Percentiles rank a stretch among this genome's conserved stretches.
phyloP scores from a whole-genome alignment of 83 land plant genomes.

The Thuja plicata region DNA sequence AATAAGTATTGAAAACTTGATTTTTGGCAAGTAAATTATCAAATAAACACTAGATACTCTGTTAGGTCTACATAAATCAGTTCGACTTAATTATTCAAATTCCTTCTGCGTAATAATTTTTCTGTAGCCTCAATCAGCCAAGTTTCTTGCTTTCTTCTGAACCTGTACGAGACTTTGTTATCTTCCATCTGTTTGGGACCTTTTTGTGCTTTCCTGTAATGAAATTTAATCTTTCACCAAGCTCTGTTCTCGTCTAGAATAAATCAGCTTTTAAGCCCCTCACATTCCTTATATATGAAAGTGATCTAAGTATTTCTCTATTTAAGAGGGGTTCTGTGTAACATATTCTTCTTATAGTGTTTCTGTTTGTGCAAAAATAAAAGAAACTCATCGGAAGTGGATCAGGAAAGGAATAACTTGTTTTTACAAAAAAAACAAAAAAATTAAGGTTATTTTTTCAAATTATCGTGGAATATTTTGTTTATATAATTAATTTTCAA shows the following conservation, averaged over 20 bases:
- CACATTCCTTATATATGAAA: not conserved
- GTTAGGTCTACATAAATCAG: too few relatives aligned
- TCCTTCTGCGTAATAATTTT: not conserved
- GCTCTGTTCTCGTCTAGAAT: not conserved
- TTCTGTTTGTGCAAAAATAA: not conserved
- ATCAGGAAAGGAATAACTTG: not conserved
- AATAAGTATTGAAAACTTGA: not conserved
- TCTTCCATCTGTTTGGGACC: not conserved
- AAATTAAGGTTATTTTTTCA: not conserved
- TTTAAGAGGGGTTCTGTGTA: not conserved
- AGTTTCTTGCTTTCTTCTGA: not conserved
- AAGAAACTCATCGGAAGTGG: not conserved
- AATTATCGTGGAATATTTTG: not conserved
- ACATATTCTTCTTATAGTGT: not conserved
- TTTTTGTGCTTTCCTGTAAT: not conserved
- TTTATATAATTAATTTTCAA: too few relatives aligned
- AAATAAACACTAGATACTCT: not conserved
- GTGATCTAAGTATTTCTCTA: not conserved
- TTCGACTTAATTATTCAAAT: not conserved
- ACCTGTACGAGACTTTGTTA: not conserved
- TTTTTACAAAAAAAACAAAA: not conserved
- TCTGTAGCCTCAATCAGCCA: not conserved
- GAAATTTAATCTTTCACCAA: not conserved
- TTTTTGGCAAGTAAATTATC: not conserved
- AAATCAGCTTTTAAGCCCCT: not conserved